Evolutionary conservation across 2,329 filamentous ascomycete genomes (phyloP), one percentile per base, ranked within the genome.

Genomic region (Pochonia chlamydosporia): DNA sequence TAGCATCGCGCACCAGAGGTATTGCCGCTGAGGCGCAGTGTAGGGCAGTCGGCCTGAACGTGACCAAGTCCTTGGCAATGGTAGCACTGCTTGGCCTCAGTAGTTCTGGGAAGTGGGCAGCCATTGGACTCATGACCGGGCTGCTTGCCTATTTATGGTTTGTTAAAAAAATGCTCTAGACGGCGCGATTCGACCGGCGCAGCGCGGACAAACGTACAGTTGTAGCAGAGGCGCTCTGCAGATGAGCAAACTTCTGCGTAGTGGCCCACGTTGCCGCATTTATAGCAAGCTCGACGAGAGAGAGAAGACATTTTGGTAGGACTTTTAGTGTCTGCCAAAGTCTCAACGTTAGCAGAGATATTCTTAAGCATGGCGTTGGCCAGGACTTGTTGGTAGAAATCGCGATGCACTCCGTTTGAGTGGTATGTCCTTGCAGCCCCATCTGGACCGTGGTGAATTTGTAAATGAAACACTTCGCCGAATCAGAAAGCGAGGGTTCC

Each of bases 11-110:
- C 89, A 66, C 86, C 84, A 51, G 85, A 84, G 54, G 84, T 81
- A 59, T 85, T 86, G 56, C 87, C 91, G 69, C 84, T 95, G 68
- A 99, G 72, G 59, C 93, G 89, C 55, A 99, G 82, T 53, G 93
- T 97, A 62, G 93, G 93, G 81, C 93, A 99, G 71, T 99, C 93
- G 59, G 93, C 93, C 77, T 99, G 93, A 62, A 99, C 93, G 68
- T 99, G 93, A 57, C 93, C 93, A 52, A 97, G 82, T 50, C 93
- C 93, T 77, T 97, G 93, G 79, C 93, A 99, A 75, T 97, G 93
- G 71, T 99, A 99, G 82, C 93, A 99, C 79, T 99, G 93, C 84
- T 99, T 99, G 45, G 90, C 90, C 75, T 99, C 93, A 55, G 93
- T 96, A 52, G 92, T 96, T 70, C 93, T 87, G 63, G 93, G 93